Conservation (phyloP, 352 stramenopile genomes). For the Pythium biforme region DNA sequence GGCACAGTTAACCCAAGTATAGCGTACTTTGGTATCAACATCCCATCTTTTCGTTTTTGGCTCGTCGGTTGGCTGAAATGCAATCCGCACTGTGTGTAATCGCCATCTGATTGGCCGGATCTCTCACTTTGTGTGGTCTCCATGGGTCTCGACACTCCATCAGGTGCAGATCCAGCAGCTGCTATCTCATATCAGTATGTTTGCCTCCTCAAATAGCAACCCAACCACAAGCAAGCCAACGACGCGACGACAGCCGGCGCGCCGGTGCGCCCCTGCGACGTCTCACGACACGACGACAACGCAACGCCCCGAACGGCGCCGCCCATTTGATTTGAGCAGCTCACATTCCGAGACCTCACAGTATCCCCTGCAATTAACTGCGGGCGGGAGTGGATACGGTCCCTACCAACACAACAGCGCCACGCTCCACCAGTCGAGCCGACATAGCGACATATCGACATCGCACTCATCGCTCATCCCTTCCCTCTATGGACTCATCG, state of each 20-base stretch:
- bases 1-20: too few relatives aligned
- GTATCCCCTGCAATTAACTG: too few relatives aligned
- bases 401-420: not conserved
- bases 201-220: not conserved
- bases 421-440: not conserved
- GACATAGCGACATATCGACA: not conserved
- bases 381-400: not conserved
- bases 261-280: not conserved
- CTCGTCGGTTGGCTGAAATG: too few relatives aligned
- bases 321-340: not conserved
- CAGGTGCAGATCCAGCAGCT: not conserved
- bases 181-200: not conserved
- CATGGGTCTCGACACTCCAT: conserved; percentile 1
- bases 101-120: conserved; percentile 7
- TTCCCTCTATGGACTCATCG: conserved; percentile 10
- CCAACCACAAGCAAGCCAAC: not conserved
- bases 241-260: not conserved
- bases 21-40: too few relatives aligned
- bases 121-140: not conserved
- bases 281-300: conserved; percentile 2
- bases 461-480: not conserved
- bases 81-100: not conserved
- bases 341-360: not conserved
- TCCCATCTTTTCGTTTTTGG: too few relatives aligned
- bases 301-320: too few relatives aligned